These are phyloP conservation scores for Rubia peregrina DNA, from an alignment of 305 asterid species.

Conservation along the genomic window DNA sequence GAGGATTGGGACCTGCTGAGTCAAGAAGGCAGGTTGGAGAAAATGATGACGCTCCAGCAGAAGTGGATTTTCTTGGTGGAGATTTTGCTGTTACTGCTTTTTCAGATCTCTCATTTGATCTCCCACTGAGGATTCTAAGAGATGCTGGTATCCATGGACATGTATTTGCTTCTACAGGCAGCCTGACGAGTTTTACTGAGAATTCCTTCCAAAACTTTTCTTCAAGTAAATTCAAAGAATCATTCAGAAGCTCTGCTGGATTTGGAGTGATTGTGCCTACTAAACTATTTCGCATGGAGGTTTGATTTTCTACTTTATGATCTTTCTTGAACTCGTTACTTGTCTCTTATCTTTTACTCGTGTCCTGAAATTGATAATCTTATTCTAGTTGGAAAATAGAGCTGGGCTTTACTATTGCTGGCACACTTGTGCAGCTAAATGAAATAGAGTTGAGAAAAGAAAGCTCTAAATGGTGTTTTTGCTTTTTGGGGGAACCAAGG, in stretches of 20 bases:
- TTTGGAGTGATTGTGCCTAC: constrained; percentile 80
- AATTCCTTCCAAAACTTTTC: constrained; percentile 49
- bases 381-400: neutral
- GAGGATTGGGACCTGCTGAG: constrained; percentile 91
- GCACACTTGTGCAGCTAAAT: neutral
- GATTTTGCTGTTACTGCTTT: constrained; percentile 87
- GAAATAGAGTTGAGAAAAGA: neutral
- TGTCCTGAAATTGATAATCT: neutral
- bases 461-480: neutral
- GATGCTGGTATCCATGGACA: constrained; percentile 94
- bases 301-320: constrained; percentile 18
- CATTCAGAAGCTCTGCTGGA: constrained; percentile 75
- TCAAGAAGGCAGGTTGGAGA: constrained; percentile 53
- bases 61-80: constrained; percentile 74
- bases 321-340: neutral
- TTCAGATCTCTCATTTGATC: constrained; percentile 86
- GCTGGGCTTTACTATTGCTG: neutral
- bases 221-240: constrained; percentile 51
- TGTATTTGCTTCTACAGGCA: constrained; percentile 80
- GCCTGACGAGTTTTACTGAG: constrained; percentile 66
- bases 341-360: neutral
- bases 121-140: constrained; percentile 69
- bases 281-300: constrained; percentile 93
- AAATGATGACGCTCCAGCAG: constrained; percentile 39
- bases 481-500: neutral